A percentile compares a stretch with the other conserved stretches of the same genome.
These are phyloP conservation scores for Niveomyces coronatus DNA, from an alignment of 2,329 filamentous ascomycete species.

Conservation along the genomic window DNA sequence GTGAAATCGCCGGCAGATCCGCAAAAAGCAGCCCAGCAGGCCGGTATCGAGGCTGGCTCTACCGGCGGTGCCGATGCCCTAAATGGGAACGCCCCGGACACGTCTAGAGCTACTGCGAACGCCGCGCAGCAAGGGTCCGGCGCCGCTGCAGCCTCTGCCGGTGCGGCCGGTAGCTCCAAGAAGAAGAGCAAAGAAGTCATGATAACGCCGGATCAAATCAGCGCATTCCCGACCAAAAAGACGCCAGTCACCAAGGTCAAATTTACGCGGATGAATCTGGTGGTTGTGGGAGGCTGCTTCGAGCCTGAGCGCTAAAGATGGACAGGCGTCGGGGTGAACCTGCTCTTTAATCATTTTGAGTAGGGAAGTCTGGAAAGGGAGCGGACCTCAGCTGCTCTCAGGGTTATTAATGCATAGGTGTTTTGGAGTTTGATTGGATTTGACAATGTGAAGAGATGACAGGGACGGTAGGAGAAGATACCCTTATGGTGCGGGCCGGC, in stretches of 20 bases:
- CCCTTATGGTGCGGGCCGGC: too few species aligned
- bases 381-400: too few species aligned
- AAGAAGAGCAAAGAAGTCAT: conserved; percentile 87
- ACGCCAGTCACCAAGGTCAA: conserved; percentile 86
- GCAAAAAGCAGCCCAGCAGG: conserved; percentile 42
- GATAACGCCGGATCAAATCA: conserved; percentile 87
- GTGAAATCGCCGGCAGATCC: conserved; percentile 62
- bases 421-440: too few species aligned
- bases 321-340: too few species aligned
- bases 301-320: conserved; percentile 37
- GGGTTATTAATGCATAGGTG: too few species aligned
- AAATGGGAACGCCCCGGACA: conserved; percentile 2
- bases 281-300: conserved; percentile 71
- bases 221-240: conserved; percentile 91
- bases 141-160: conserved; percentile 16
- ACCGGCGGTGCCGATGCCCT: conserved; percentile 27
- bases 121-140: conserved; percentile 19
- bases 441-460: too few species aligned
- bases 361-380: too few species aligned
- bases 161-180: conserved; percentile 34
- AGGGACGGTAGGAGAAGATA: too few species aligned
- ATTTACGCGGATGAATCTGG: conserved; percentile 91
- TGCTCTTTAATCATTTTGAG: too few species aligned
- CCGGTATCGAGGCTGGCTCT: conserved; percentile 31
- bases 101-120: conserved; percentile 1